Evolutionary conservation across 306 rosid species (phyloP), one percentile per base, ranked within the genome.

Genomic region (Cicer pinnatifidum): DNA sequence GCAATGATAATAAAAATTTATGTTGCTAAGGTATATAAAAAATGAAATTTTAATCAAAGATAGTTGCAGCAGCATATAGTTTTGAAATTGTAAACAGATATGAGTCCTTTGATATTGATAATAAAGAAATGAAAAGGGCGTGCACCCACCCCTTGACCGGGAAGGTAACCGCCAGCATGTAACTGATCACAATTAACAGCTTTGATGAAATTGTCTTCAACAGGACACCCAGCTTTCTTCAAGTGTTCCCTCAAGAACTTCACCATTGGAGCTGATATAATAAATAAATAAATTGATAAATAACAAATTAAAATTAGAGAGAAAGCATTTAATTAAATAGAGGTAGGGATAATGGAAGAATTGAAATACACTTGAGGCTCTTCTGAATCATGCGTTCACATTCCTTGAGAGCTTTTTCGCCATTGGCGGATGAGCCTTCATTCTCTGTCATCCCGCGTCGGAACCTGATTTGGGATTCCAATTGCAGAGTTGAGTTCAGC

Each of bases 191-290:
- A 93, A 60, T 80, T 70, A 46, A 82, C 81, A 41, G 95, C 88
- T 82, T 69, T 87, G 75, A 92, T 62, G 76, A 89, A 90, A 72
- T 73, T 82, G 37, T 90, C 86, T 10, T 85, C 84, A 19, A 90
- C 69, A 1, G 47, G 67, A 72, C 98, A 92, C 66, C 97, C 98
- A 71, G 93, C 79, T 86, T 89, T 85, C 81, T 83, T 90, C 81
- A 90, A 73, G 48, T 80, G 83, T 75, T 87, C 91, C 83, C 81
- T 75, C 75, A 92, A 79, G 77, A 89, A 89, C 50, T 74, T 90
- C 85, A 86, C 93, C 77, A 61, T 80, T 17, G 98, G 96, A 87
- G 82, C 92, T 86, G 83, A 63, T 28, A 65, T n/a, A 47, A 51
- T 20, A 58, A 59, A 44, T 12, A 35, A 13, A 23, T 23, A 23